Evolutionary conservation across 257 asterid species (phyloP), one percentile per base, ranked within the genome.

Genomic region (Nicotiana paniculata): DNA sequence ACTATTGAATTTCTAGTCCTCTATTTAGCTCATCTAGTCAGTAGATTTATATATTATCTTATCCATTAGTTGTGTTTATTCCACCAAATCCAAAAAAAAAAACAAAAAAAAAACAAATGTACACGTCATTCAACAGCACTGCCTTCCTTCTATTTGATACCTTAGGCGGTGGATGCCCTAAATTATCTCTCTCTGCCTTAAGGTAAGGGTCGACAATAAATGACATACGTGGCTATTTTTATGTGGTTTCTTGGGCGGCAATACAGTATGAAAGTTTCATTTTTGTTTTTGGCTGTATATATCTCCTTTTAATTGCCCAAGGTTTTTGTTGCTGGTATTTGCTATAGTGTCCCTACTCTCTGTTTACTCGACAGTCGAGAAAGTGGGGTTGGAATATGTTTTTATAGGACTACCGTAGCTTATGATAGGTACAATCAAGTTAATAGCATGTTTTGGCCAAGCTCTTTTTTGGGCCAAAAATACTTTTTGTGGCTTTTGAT

Each of bases 101-200:
- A 21, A 21, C n/a, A 1, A 17, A 9, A 63, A 10, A 43, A 17
- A 0, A 43, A 33, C 61, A 74, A 17, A 53, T 35, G 17, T 59
- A 75, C 76, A 82, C 83, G 43, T 66, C 62, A 4, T 10, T 51
- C 43, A 11, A 61, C 63, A 35, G 12, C 55, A 30, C 37, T 43
- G 64, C 35, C 5, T 72, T 61, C 80, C 66, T 81, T 43, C 89
- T 81, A 91, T 89, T 90, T 91, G 95, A 33, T 83, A 58, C 33
- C 65, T 69, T 33, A 13, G 88, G 90, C 93, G 92, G 96, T 90
- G 91, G 88, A 81, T 85, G 86, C 79, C 82, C 37, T 15, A 59
- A 82, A 58, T 64, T 85, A 81, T 59, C 16, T 58, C 72, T 64
- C 51, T 43, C 82, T 81, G 81, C 58, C 79, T 24, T 57, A 77